phyloP scores from a whole-genome alignment of 2,329 filamentous ascomycete genomes.

The Pseudocercospora fuligena region DNA sequence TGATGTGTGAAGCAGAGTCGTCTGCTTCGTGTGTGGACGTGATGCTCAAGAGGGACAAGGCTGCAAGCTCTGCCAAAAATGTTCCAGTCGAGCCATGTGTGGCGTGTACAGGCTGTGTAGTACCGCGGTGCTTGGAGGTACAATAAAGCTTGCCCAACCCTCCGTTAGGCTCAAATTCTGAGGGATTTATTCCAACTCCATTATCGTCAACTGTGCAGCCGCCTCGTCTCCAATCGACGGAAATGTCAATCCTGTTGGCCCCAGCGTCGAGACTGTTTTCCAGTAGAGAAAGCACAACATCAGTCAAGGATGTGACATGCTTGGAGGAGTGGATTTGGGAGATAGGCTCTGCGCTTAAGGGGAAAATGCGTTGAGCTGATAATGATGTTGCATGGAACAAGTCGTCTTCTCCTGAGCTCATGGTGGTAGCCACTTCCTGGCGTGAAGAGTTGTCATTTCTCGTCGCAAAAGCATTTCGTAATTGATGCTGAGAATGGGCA shows the following conservation, averaged over 20 bases:
- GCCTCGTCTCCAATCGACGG: slow-evolving; percentile 75
- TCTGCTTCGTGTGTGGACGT: slow-evolving; percentile 70
- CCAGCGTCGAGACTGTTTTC: slow-evolving; percentile 84
- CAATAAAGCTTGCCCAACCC: slow-evolving; percentile 70
- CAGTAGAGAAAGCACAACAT: slow-evolving; percentile 72
- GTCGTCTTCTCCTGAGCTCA: slow-evolving; percentile 11
- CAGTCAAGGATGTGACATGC: slow-evolving; percentile 74
- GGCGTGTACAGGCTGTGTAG: slow-evolving; percentile 36
- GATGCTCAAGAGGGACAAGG: slow-evolving; percentile 76
- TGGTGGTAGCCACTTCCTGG: slow-evolving; percentile 23
- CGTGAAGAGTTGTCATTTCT: slow-evolving; percentile 12
- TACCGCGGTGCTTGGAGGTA: slow-evolving; percentile 70
- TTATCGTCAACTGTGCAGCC: slow-evolving; percentile 83
- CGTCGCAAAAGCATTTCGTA: slow-evolving; percentile 17
- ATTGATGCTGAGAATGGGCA: slow-evolving; percentile 13
- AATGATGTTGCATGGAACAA: slow-evolving; percentile 4
- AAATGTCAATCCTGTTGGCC: slow-evolving; percentile 70
- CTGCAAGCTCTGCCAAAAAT: slow-evolving; percentile 77
- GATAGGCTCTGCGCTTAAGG: slow-evolving; percentile 33
- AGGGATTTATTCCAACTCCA: slow-evolving; percentile 74
- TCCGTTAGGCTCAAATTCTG: slow-evolving; percentile 72
- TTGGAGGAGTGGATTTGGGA: slow-evolving; percentile 83
- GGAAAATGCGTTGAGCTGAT: slow-evolving; percentile 33
- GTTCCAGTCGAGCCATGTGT: slow-evolving; percentile 71
- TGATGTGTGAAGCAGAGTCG: slow-evolving; percentile 67